phyloP scores from a whole-genome alignment of 164 flowering plant genomes.

The Piper betle region DNA sequence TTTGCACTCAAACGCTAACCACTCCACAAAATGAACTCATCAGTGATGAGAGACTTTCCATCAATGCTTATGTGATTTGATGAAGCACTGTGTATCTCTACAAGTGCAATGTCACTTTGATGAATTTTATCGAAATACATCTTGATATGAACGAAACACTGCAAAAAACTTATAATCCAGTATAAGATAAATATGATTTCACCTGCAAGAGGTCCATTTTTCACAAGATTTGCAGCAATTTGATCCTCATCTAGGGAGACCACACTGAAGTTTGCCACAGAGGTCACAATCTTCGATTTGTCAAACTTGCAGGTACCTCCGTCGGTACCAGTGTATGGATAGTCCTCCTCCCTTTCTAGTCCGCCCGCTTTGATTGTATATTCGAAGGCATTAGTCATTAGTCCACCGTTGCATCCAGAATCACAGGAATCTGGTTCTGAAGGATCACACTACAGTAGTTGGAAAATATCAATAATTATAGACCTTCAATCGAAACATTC shows the following conservation, averaged over 20 bases:
- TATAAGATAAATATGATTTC: neutral
- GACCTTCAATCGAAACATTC: conserved; percentile 75
- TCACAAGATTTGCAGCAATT: conserved; percentile 90
- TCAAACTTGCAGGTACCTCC: conserved; percentile 77
- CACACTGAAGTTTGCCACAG: conserved; percentile 79
- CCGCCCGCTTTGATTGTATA: conserved; percentile 90
- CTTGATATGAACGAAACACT: neutral
- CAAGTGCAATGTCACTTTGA: conserved; percentile 7
- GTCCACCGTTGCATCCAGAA: conserved; percentile 87
- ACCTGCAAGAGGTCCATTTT: conserved; percentile 95
- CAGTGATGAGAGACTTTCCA: too few relatives aligned
- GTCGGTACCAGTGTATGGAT: conserved; percentile 85
- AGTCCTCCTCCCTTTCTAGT: conserved; percentile 78
- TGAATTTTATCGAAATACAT: neutral
- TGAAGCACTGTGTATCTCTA: too few relatives aligned
- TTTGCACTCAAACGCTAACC: too few relatives aligned
- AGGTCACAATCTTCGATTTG: conserved; percentile 69
- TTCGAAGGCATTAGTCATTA: conserved; percentile 91
- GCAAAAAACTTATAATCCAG: neutral
- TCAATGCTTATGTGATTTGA: too few relatives aligned
- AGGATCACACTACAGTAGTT: conserved; percentile 76
- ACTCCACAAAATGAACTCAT: too few relatives aligned
- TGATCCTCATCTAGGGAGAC: conserved; percentile 90
- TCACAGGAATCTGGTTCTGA: conserved; percentile 65
- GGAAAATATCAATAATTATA: conserved; percentile 33